phyloP scores from a whole-genome alignment of 2,329 filamentous ascomycete species.

The Pseudogymnoascus sp. region DNA sequence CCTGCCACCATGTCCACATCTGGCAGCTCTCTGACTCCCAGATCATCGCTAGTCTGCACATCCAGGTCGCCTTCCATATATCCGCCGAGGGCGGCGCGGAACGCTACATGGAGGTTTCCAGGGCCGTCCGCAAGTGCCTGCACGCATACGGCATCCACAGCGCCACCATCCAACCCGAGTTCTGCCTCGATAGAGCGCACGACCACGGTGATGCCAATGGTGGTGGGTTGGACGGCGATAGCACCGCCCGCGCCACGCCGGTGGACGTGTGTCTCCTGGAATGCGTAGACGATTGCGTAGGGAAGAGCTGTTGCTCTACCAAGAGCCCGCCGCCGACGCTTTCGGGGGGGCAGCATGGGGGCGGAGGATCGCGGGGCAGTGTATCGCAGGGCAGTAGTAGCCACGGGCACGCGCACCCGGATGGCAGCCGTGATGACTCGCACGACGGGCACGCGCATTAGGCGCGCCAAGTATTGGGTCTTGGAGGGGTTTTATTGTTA shows the following conservation, averaged over 20 bases:
- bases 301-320: conserved; percentile 26
- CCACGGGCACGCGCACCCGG: conserved; percentile 2
- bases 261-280: conserved; percentile 27
- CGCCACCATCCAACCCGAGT: conserved; percentile 95
- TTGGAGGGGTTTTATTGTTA: neutral
- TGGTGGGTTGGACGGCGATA: conserved; percentile 23
- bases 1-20: conserved; percentile 92
- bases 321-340: conserved; percentile 10
- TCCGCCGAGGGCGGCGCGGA: conserved; percentile 62
- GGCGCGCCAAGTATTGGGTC: neutral
- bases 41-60: conserved; percentile 84
- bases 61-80: conserved; percentile 86
- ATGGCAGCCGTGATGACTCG: neutral
- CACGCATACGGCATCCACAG: conserved; percentile 96
- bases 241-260: conserved; percentile 7
- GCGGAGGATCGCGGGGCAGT: neutral
- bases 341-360: neutral
- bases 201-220: conserved; percentile 19
- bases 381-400: neutral
- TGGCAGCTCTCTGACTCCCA: conserved; percentile 97
- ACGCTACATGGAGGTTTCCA: conserved; percentile 86
- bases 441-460: conserved; percentile 4
- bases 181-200: conserved; percentile 44
- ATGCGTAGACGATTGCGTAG: conserved; percentile 29
- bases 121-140: conserved; percentile 74